Evolutionary conservation across 1,284 basidiomycete species (phyloP), one percentile per base, ranked within the genome.

Genomic region (Leucoagaricus sp.): DNA sequence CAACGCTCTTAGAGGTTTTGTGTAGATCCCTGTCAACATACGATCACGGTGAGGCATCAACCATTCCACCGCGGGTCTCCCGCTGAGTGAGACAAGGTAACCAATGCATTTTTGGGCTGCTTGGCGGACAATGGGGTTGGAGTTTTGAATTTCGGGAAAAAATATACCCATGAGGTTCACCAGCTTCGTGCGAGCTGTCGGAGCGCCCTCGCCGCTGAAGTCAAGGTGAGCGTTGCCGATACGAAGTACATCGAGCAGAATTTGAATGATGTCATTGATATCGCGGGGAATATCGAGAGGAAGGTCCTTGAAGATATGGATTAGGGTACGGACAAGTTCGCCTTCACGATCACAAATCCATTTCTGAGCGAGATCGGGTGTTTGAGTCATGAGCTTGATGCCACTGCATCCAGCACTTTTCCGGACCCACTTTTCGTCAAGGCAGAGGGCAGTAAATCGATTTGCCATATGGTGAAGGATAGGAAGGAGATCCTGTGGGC

Each of bases 261-360:
- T 88, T 53, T 91, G 86, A 25, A 88, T 79, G 36, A 98, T 91
- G 50, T 89, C 84, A 36, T 89, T 84, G 33, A 95, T 85, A 63
- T 96, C 89, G 21, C 85, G 84, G 0, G 94, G 93, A 41, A 95
- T 83, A 63, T 99, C 96, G 62, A 86, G 85, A 0, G 97, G 96
- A 69, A 98, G 91, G 69, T 99, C 96, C 69, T 99, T 98, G 49
- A 99, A 79, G 60, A 96, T 91, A 68, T 96, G 96, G 45, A 99
- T 78, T 31, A 99, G 81, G 4, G 93, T 95, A 45, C 96, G 89
- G 50, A 96, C 85, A 61, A 98, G 87, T 65, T 99, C 96, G 44
- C 93, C 82, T 70, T 97, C 92, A 47, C 94, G 88, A 56, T 97
- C 94, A 59, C 85, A 81, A 49, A 96, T 81, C 93, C 95, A 97